Percentiles rank a stretch among this genome's conserved stretches.
Evolutionary conservation across 202 grass and related monocot species (phyloP).

Genomic region (Schoenoplectus triqueter): DNA sequence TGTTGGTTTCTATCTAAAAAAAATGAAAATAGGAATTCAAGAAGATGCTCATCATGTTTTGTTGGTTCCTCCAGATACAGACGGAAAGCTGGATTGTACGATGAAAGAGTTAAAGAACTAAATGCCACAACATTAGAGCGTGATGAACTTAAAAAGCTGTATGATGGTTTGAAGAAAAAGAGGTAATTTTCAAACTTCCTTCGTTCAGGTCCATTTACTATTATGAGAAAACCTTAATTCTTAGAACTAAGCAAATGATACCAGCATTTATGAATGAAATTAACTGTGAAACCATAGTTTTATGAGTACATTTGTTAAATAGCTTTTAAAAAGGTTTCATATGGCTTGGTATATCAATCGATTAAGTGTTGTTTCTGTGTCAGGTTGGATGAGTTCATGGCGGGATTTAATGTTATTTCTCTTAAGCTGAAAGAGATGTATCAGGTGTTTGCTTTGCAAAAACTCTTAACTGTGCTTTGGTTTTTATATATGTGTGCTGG

Average conservation of each 20-base stretch:
- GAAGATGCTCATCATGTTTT: slow-evolving; percentile 22
- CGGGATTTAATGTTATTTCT: slow-evolving; percentile 92
- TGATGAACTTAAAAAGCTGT: slow-evolving; percentile 83
- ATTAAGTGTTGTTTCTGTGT: slow-evolving; percentile 33
- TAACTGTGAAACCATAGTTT: not conserved
- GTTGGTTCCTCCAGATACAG: slow-evolving; percentile 59
- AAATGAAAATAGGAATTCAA: not conserved
- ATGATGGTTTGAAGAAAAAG: slow-evolving; percentile 85
- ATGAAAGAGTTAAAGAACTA: slow-evolving; percentile 76
- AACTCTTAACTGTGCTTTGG: not conserved
- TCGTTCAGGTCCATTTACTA: slow-evolving; percentile 1
- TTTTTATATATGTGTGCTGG: slow-evolving; percentile 20
- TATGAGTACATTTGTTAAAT: slow-evolving; percentile 14
- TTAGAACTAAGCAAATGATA: not conserved
- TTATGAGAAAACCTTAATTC: not conserved
- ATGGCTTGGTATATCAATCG: not conserved
- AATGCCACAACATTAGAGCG: slow-evolving; percentile 80
- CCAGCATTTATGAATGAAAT: not conserved
- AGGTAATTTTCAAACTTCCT: slow-evolving; percentile 46
- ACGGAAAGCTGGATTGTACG: slow-evolving; percentile 67
- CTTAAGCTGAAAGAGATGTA: slow-evolving; percentile 99
- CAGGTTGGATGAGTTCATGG: slow-evolving; percentile 99
- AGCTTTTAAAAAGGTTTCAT: not conserved
- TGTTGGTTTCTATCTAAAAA: not conserved
- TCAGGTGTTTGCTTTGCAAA: slow-evolving; percentile 55